Percentiles rank a stretch among this genome's conserved stretches.
These are phyloP conservation scores for Tuber melanosporum DNA, from an alignment of 495 filamentous ascomycete genomes.

Conservation along the genomic window DNA sequence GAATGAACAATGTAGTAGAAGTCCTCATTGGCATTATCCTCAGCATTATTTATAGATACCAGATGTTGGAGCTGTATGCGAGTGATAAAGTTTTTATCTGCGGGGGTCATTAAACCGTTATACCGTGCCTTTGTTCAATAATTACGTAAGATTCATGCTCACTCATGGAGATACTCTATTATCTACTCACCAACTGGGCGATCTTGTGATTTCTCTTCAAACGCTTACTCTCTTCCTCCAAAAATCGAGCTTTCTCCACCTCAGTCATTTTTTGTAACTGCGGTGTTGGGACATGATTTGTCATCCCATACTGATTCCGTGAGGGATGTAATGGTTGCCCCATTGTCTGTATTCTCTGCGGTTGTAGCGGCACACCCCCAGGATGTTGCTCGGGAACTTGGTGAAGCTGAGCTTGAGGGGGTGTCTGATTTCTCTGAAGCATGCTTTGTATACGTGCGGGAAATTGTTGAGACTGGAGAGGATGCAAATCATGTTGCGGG, in stretches of 20 bases:
- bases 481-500: constrained; percentile 23
- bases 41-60: constrained; percentile 48
- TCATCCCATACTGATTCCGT: constrained; percentile 88
- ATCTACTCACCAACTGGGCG: constrained; percentile 54
- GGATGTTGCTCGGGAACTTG: constrained; percentile 47
- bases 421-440: constrained; percentile 41
- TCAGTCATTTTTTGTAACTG: constrained; percentile 46
- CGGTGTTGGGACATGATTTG: constrained; percentile 91
- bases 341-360: constrained; percentile 67
- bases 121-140: constrained; percentile 57
- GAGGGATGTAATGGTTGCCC: constrained; percentile 72
- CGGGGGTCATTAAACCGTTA: constrained; percentile 96
- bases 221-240: constrained; percentile 86
- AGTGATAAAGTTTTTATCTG: constrained; percentile 99
- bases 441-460: constrained; percentile 37
- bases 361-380: constrained; percentile 49
- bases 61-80: constrained; percentile 95
- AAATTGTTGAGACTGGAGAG: constrained; percentile 33
- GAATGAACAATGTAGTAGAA: constrained; percentile 98
- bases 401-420: constrained; percentile 43
- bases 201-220: constrained; percentile 99
- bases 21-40: constrained; percentile 75
- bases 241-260: constrained; percentile 60
- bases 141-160: constrained; percentile 8
- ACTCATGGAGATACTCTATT: background rate